phyloP scores from a whole-genome alignment of 2,329 filamentous ascomycete species.

The Ilyonectria destructans region DNA sequence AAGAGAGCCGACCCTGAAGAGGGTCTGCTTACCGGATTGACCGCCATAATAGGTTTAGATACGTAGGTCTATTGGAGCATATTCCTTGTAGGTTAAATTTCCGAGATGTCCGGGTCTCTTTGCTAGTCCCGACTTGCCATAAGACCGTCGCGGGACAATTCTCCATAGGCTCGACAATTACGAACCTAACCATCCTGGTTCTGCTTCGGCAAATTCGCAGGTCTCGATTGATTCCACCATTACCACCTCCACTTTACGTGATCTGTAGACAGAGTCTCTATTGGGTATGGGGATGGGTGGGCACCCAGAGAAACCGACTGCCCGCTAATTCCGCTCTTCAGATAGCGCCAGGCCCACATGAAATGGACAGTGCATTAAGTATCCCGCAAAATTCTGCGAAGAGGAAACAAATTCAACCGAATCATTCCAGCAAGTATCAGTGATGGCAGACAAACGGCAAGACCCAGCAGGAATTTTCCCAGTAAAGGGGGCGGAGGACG shows the following conservation, averaged over 20 bases:
- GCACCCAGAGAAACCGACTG: neutral
- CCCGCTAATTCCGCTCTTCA: neutral
- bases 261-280: neutral
- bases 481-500: neutral
- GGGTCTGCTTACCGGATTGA: neutral
- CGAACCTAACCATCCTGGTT: neutral
- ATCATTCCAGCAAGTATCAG: neutral
- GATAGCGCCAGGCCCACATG: neutral
- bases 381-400: neutral
- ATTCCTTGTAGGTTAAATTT: too few relatives aligned
- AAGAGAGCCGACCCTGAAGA: neutral
- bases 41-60: neutral
- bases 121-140: neutral
- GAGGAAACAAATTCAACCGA: neutral
- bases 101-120: neutral
- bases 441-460: conserved; percentile 1
- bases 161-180: neutral
- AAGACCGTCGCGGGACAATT: neutral
- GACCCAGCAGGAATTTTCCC: neutral
- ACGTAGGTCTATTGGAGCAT: neutral
- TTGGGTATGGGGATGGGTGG: conserved; percentile 4
- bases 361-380: neutral
- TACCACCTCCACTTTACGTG: conserved; percentile 12
- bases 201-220: neutral
- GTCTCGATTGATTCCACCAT: conserved; percentile 16